Percentiles rank a stretch among this genome's conserved stretches.
Evolutionary conservation across 805 yeast species (phyloP).

Genomic region (Yamadazyma endophytica): DNA sequence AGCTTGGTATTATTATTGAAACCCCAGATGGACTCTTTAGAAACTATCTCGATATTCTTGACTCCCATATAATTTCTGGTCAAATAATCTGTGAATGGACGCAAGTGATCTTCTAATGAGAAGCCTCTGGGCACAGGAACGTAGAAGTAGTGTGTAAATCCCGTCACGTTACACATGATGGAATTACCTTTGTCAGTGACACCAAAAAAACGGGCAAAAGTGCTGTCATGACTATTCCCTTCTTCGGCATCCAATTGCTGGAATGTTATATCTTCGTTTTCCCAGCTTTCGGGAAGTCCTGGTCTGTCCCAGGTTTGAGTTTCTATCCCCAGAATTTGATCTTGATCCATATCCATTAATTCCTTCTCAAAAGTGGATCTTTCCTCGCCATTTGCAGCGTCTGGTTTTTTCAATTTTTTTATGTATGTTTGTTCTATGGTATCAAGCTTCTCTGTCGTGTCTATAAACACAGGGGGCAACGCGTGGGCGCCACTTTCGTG

Average conservation of each 20-base stretch:
- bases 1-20: slow-evolving; percentile 72
- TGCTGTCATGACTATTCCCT: slow-evolving; percentile 50
- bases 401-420: slow-evolving; percentile 32
- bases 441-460: slow-evolving; percentile 13
- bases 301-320: slow-evolving; percentile 54
- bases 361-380: slow-evolving; percentile 41
- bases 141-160: slow-evolving; percentile 85
- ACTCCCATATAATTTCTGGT: slow-evolving; percentile 52
- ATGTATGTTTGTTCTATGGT: slow-evolving; percentile 26
- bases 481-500: slow-evolving; percentile 21
- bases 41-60: slow-evolving; percentile 56
- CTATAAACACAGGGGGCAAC: slow-evolving; percentile 27
- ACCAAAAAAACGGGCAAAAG: slow-evolving; percentile 84
- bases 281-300: slow-evolving; percentile 45
- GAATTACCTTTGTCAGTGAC: slow-evolving; percentile 86
- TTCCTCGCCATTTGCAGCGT: slow-evolving; percentile 14
- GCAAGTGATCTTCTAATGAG: slow-evolving; percentile 48
- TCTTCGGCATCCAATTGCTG: slow-evolving; percentile 97
- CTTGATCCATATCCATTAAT: slow-evolving; percentile 32
- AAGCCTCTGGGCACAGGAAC: slow-evolving; percentile 88
- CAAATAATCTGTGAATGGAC: slow-evolving; percentile 43
- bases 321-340: slow-evolving; percentile 27
- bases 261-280: slow-evolving; percentile 59
- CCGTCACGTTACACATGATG: slow-evolving; percentile 83
- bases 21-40: slow-evolving; percentile 92